phyloP scores from a whole-genome alignment of 2,329 filamentous ascomycete genomes.

The Diaporthe australafricana region DNA sequence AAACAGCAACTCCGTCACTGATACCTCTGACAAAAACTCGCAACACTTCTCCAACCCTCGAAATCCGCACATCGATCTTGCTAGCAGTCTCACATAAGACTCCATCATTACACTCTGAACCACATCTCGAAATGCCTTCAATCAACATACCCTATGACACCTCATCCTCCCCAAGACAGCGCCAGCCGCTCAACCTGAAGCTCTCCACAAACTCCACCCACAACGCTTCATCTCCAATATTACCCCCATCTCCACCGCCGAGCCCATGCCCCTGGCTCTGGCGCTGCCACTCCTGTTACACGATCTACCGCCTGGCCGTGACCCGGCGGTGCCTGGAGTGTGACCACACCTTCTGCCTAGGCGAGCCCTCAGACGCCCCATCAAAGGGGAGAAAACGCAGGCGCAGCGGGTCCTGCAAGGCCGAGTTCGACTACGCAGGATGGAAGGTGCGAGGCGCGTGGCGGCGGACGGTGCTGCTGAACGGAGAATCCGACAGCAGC shows the following conservation, averaged over 20 bases:
- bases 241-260: constrained; percentile 17
- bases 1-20: neutral
- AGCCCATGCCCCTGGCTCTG: constrained; percentile 46
- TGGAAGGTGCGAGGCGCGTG: constrained; percentile 48
- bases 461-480: constrained; percentile 41
- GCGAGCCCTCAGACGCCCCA: constrained; percentile 23
- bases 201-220: constrained; percentile 17
- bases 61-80: too few relatives aligned
- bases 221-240: neutral
- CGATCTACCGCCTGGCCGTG: constrained; percentile 44
- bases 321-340: constrained; percentile 55
- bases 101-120: too few relatives aligned
- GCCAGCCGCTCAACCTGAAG: neutral
- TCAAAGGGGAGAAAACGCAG: constrained; percentile 25
- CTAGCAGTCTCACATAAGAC: neutral
- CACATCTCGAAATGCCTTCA: neutral
- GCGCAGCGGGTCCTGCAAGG: constrained; percentile 39
- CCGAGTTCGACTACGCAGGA: constrained; percentile 48
- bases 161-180: neutral
- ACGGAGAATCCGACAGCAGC: neutral
- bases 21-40: neutral
- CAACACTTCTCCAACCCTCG: too few relatives aligned
- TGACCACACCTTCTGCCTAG: constrained; percentile 49
- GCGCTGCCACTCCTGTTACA: constrained; percentile 48
- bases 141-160: neutral